Base-by-base conservation (phyloP, 2,329 filamentous ascomycete species). In the Xylariaceae sp. region DNA sequence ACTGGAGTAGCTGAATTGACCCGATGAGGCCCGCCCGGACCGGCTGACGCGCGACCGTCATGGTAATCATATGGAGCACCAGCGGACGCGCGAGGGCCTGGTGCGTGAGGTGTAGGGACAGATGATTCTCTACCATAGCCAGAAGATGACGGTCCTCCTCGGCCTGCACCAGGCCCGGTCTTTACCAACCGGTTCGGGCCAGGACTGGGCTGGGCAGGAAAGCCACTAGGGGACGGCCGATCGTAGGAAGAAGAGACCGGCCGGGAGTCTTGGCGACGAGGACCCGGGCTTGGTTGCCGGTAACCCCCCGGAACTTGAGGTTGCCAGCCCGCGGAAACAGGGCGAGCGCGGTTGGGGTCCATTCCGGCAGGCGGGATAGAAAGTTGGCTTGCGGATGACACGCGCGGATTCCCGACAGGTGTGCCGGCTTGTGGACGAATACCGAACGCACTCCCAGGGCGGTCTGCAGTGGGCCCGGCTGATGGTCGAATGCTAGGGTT, bases 371-470 rank as follows among this genome's bases (percentile, higher is more conserved):
- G 63, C 14, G 70, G 68, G 25, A 74, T 52, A 36, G 56, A 67
- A 41, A 78, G 64, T 54, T 72, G 75, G 17, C 70, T 69, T 44
- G 67, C 67, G 2, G 74, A 73, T 39, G 75, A 68, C 2, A 73
- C 70, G 23, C 70, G 68, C 53, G 76, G 62, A 4, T 48, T 52
- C 37, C 63, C 59, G 19, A 64, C 61, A 32, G 59, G 56, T 22
- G 43, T 46, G 14, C 55, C 58, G 17, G 58, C 56, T 53, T 60
- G 71, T 58, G 66, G 76, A 53, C 73, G 76, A 55, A 75, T 79
- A 29, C 77, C 75, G 55, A 80, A 80, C 1, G 77, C 71, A 53
- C 74, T 73, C 42, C 67, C 64, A 1, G 76, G 72, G 3, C 73
- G 72, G 48, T 77, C 74, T 3, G 75, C 70, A 22, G 65, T 65